Percentiles rank a stretch among this genome's conserved stretches.
phyloP scores from a whole-genome alignment of 164 flowering plant species.

The Annona cherimola region DNA sequence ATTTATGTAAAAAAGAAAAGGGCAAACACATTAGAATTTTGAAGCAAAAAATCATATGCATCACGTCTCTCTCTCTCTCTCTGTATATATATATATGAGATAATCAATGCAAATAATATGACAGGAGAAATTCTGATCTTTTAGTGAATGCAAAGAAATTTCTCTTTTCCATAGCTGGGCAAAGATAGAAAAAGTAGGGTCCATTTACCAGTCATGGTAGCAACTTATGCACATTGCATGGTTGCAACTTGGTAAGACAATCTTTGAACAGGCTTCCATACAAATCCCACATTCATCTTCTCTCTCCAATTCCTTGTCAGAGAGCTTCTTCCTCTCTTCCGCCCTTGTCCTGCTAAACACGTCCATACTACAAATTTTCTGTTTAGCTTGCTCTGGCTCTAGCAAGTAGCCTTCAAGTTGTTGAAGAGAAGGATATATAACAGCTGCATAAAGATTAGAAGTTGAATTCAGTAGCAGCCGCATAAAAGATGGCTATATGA shows the following conservation, averaged over 20 bases:
- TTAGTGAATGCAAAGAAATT: neutral
- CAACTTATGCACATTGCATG: slow-evolving; percentile 95
- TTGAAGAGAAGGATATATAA: slow-evolving; percentile 76
- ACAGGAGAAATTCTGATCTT: neutral
- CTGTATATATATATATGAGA: no score
- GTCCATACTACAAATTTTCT: slow-evolving; percentile 17
- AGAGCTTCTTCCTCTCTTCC: slow-evolving; percentile 29
- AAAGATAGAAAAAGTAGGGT: neutral
- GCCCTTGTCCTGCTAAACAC: slow-evolving; percentile 30
- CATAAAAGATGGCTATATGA: neutral
- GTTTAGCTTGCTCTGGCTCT: slow-evolving; percentile 30
- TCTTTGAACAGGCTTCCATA: slow-evolving; percentile 69
- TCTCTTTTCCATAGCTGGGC: neutral
- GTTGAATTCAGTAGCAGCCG: neutral
- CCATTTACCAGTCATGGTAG: slow-evolving; percentile 73
- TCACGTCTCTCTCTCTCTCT: no score
- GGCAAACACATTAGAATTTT: no score
- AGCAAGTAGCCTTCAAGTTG: slow-evolving; percentile 56
- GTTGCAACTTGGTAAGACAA: slow-evolving; percentile 88
- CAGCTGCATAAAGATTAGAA: slow-evolving; percentile 36
- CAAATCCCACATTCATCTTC: slow-evolving; percentile 93
- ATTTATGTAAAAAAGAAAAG: no score
- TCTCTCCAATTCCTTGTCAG: slow-evolving; percentile 54
- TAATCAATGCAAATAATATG: neutral
- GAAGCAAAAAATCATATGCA: no score